Base-by-base conservation (phyloP, 257 asterid genomes). In the Craterostigma plantagineum region DNA sequence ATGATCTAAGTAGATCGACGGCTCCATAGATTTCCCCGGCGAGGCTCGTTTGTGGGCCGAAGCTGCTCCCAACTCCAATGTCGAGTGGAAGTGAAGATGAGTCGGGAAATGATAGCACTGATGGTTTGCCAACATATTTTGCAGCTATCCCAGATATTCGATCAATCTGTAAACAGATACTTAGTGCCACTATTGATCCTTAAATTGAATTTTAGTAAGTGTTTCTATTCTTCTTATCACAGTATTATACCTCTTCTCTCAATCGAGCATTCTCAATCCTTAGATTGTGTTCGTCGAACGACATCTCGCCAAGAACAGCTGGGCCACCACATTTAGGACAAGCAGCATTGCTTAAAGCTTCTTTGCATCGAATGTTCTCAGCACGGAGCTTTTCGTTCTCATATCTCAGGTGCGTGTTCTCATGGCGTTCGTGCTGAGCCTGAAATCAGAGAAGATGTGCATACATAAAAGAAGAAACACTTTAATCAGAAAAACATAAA, bases 351-450 rank as follows among this genome's bases (percentile, higher is more conserved):
- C 27, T 14, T 10, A 46, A 38, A 14, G 51, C 51, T 15, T 46
- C 51, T 34, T 46, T 46, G 51, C 15, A 46, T 10, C 23, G 36
- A 0, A 33, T 33, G 11, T 46, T 46, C 35, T 46, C 40, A 8
- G 40, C 51, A n/a, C 51, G 40, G 10, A 46, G 40, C 14, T 46
- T 34, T 2, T 46, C 51, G 11, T 46, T 33, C 51, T 46, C 51
- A 14, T 12, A 12, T n/a, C 51, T n/a, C 7, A 46, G 23, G 10
- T 46, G 39, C 0, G 51, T 12, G 37, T 33, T 46, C n/a, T 46
- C 35, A 3, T 46, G 39, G 23, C 18, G 51, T 8, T 33, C 51
- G 34, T 33, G 23, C 7, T 9, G 12, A 3, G 51, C 35, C 40
- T 46, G 18, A 14, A 42, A 14, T 14, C 10, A 1, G 2, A 42